These are phyloP conservation scores for Leccinum angustisporum DNA, from an alignment of 1,284 basidiomycete genomes.

Conservation along the genomic window DNA sequence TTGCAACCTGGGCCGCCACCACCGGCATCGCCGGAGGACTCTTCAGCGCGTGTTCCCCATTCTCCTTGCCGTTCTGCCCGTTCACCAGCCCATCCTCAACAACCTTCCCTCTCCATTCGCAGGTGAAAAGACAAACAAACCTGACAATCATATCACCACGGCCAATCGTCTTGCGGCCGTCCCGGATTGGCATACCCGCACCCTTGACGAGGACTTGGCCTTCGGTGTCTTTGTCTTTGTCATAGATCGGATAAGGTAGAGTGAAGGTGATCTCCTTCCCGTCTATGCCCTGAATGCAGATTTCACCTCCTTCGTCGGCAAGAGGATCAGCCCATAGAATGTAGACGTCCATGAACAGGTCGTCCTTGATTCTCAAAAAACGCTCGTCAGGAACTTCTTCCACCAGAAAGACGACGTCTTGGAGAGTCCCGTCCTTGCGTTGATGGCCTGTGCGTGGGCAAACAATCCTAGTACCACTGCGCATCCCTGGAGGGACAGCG, in stretches of 20 bases:
- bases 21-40: constrained; percentile 54
- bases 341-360: constrained; percentile 66
- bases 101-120: constrained; percentile 35
- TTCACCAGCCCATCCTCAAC: constrained; percentile 14
- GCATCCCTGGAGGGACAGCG: constrained; percentile 70
- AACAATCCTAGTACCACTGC: constrained; percentile 73
- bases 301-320: constrained; percentile 44
- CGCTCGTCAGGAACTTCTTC: constrained; percentile 71
- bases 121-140: constrained; percentile 41
- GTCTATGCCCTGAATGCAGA: constrained; percentile 69
- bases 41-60: constrained; percentile 14
- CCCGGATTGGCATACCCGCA: constrained; percentile 83
- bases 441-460: constrained; percentile 81
- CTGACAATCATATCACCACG: constrained; percentile 79
- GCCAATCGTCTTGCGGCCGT: constrained; percentile 59
- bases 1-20: constrained; percentile 48
- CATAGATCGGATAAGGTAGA: constrained; percentile 60
- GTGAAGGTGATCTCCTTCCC: constrained; percentile 62
- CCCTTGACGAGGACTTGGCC: constrained; percentile 62
- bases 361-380: constrained; percentile 72
- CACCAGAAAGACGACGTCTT: constrained; percentile 79
- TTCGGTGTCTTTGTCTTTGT: constrained; percentile 62
- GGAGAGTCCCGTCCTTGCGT: constrained; percentile 62
- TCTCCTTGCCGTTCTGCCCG: not conserved
- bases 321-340: constrained; percentile 73